Conservation (phyloP, 2,329 filamentous ascomycete species). For the Xylariaceae sp. region DNA sequence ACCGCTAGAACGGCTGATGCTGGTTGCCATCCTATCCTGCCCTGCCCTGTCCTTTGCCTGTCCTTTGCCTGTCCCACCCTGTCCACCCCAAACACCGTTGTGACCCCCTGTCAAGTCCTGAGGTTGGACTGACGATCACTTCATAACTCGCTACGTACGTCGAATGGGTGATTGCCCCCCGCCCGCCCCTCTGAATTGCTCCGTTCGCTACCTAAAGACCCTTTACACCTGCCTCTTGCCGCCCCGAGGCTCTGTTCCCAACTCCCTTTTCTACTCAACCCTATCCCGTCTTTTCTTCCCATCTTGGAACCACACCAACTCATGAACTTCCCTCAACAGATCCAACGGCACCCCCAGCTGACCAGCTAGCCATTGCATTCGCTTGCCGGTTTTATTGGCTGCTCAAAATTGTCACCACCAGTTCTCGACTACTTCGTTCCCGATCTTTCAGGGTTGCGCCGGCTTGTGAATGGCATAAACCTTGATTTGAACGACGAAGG, state of each 20-base stretch:
- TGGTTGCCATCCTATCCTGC: too few relatives aligned
- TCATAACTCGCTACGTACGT: slow-evolving; percentile 17
- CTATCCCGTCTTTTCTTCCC: slow-evolving; percentile 12
- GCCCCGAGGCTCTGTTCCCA: slow-evolving; percentile 15
- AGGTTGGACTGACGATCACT: slow-evolving; percentile 28
- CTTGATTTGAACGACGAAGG: too few relatives aligned
- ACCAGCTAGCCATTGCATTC: slow-evolving; percentile 11
- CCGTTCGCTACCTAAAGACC: slow-evolving; percentile 10
- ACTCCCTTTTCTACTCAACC: slow-evolving; percentile 17
- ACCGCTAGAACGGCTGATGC: background rate
- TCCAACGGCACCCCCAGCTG: slow-evolving; percentile 10
- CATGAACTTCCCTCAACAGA: slow-evolving; percentile 4
- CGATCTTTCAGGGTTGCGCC: too few relatives aligned
- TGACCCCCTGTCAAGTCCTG: slow-evolving; percentile 15
- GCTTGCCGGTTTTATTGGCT: too few relatives aligned
- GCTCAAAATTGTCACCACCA: too few relatives aligned
- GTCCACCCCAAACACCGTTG: background rate
- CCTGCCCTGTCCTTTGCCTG: too few relatives aligned
- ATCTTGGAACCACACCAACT: slow-evolving; percentile 6
- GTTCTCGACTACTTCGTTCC: too few relatives aligned
- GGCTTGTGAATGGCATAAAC: too few relatives aligned
- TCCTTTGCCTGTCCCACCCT: too few relatives aligned
- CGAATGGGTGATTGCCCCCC: slow-evolving; percentile 19
- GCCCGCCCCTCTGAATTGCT: slow-evolving; percentile 16
- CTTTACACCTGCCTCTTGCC: slow-evolving; percentile 8